Conservation (phyloP, 768 basidiomycete genomes). For the Lactarius sanguifluus region DNA sequence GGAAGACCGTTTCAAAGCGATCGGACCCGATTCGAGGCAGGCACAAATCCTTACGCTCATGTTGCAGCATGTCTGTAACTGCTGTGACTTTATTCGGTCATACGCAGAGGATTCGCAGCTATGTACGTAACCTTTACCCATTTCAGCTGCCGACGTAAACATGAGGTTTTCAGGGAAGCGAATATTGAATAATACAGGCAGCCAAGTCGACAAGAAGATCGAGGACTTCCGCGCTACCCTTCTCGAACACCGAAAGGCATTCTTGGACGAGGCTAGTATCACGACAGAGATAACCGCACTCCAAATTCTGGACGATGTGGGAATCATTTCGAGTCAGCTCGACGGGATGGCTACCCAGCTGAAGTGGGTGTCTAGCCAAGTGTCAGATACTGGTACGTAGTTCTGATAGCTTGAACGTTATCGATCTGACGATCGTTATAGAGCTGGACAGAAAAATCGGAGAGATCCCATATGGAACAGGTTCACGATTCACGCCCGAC, state of each 20-base stretch:
- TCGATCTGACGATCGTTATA: not conserved
- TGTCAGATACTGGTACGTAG: not conserved
- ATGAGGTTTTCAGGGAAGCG: not conserved
- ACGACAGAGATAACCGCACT: not conserved
- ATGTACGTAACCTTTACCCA: not conserved
- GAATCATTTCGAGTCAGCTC: not conserved
- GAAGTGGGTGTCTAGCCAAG: not conserved
- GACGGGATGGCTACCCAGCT: not conserved
- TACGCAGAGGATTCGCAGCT: not conserved
- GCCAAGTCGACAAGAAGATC: not conserved
- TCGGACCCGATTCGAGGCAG: not conserved
- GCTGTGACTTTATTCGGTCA: not conserved
- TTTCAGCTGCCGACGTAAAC: not conserved
- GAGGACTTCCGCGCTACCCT: not conserved
- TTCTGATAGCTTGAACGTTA: too few species aligned
- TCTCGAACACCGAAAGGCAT: not conserved
- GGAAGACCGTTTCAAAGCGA: not conserved
- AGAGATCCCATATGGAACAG: not conserved
- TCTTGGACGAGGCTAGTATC: not conserved
- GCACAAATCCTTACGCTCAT: not conserved
- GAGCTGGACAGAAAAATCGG: not conserved
- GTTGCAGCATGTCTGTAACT: not conserved
- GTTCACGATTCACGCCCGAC: not conserved
- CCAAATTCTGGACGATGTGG: conserved; percentile 2
- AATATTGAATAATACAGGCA: not conserved